Evolutionary conservation across 164 flowering plant species (phyloP), one percentile per base, ranked within the genome.

Genomic region (Berberis vulgaris): DNA sequence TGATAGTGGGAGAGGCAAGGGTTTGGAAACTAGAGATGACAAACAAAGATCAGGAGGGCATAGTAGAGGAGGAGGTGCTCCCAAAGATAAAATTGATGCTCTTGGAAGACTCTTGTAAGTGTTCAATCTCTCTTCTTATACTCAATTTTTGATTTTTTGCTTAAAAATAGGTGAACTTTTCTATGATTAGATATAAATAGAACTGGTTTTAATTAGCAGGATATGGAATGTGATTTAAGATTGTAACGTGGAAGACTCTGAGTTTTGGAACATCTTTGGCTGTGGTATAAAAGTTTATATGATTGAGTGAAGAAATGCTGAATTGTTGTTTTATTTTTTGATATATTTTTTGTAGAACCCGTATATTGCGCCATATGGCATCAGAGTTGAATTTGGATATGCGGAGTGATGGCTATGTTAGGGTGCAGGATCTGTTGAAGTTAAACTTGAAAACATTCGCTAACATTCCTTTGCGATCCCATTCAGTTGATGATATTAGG

Each of bases 281-380:
- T 26, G 26, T 26, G 26, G 26, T 26, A 26, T 26, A 26, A 26
- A 26, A 26, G 26, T 26, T 26, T 26, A 26, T 26, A 26, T 26
- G 26, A 26, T 26, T 26, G 26, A 26, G 26, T 26, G 26, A 26
- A 26, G 26, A 26, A 26, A 26, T 26, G 41, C 41, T 50, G n/a
- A 3, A 40, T 46, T 40, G 42, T 49, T 59, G 3, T 45, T 49
- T 47, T 42, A 9, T 53, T 46, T 56, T 5, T 67, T 54, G 11
- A 1, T 57, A 6, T 46, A 6, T 10, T 10, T 10, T 50, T 72
- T 52, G 1, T 78, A 93, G 98, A 76, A 83, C 90, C 4, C 79
- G 92, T 1, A 79, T 93, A 64, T 71, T 93, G 79, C 83, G 98
- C 43, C 98, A 93, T 72, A 84, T 77, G 94, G 96, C 97, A 12